A percentile compares a stretch with the other conserved stretches of the same genome.
These are phyloP conservation scores for Fusarium multiceps DNA, from an alignment of 2,329 filamentous ascomycete genomes.

Conservation along the genomic window DNA sequence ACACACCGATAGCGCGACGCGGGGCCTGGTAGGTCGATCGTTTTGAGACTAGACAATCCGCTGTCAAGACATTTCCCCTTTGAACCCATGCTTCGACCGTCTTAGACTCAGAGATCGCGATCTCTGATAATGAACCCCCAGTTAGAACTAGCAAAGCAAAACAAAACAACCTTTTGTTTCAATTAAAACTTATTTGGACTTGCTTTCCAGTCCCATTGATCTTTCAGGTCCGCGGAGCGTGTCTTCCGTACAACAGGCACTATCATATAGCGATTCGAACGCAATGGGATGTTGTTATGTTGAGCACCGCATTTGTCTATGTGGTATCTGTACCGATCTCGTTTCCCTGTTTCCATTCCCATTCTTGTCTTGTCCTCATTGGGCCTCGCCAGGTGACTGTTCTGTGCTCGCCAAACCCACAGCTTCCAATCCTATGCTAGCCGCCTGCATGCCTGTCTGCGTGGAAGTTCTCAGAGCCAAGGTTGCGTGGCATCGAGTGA, in stretches of 20 bases:
- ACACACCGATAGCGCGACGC: slow-evolving; percentile 31
- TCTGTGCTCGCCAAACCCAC: slow-evolving; percentile 7
- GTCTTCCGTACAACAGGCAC: slow-evolving; percentile 24
- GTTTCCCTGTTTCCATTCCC: slow-evolving; percentile 37
- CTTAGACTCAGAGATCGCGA: slow-evolving; percentile 30
- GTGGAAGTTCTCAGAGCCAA: slow-evolving; percentile 3
- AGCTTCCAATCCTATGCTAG: slow-evolving; percentile 22
- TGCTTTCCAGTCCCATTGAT: neutral
- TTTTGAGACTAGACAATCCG: slow-evolving; percentile 32
- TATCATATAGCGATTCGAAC: slow-evolving; percentile 10
- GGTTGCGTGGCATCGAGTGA: slow-evolving; percentile 23
- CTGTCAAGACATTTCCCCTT: slow-evolving; percentile 25
- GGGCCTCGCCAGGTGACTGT: slow-evolving; percentile 1
- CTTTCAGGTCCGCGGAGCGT: slow-evolving; percentile 25
- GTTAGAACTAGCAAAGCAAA: neutral
- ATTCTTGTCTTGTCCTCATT: slow-evolving; percentile 5
- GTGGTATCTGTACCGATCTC: neutral
- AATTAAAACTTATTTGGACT: neutral
- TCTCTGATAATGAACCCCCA: slow-evolving; percentile 11
- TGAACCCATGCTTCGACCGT: slow-evolving; percentile 25
- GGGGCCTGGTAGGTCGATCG: slow-evolving; percentile 23
- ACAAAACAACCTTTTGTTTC: slow-evolving; percentile 22
- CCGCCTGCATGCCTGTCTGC: slow-evolving; percentile 19
- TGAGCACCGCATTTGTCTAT: slow-evolving; percentile 20
- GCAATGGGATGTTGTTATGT: slow-evolving; percentile 9